phyloP scores from a whole-genome alignment of 2,329 filamentous ascomycete genomes.

The Hysterium pulicare region DNA sequence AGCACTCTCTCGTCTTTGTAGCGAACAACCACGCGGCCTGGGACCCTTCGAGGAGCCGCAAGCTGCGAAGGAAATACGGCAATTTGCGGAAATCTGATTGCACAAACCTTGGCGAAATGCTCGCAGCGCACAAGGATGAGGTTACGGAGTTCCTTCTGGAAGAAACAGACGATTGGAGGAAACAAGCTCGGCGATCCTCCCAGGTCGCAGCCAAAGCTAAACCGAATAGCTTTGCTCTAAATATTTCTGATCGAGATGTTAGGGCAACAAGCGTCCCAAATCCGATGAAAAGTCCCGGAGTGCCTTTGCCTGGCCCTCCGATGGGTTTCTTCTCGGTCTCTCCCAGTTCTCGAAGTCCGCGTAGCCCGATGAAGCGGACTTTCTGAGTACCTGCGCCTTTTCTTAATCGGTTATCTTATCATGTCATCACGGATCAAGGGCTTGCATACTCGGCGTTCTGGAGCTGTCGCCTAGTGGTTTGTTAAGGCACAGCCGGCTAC shows the following conservation, averaged over 20 bases:
- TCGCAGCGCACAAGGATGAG: conserved; percentile 50
- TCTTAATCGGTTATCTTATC: not conserved
- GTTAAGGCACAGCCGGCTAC: too few species aligned
- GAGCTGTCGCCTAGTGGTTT: conserved; percentile 2
- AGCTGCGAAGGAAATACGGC: conserved; percentile 57
- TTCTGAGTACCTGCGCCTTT: too few species aligned
- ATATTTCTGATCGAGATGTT: not conserved
- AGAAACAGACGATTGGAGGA: conserved; percentile 35
- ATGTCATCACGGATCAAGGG: not conserved
- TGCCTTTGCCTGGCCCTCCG: conserved; percentile 15
- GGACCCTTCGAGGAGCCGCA: conserved; percentile 56
- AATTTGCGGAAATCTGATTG: conserved; percentile 47
- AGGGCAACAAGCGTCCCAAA: conserved; percentile 14
- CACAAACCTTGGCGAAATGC: conserved; percentile 54
- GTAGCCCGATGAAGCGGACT: conserved; percentile 24
- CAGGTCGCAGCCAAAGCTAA: too few species aligned
- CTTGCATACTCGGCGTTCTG: conserved; percentile 2
- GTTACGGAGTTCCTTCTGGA: conserved; percentile 47
- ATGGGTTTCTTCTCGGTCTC: conserved; percentile 27
- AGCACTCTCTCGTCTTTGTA: conserved; percentile 76
- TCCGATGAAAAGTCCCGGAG: conserved; percentile 14
- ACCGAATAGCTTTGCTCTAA: not conserved
- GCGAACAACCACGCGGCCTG: conserved; percentile 73
- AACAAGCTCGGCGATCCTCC: not conserved
- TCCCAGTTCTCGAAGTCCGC: conserved; percentile 11